Conservation (phyloP, 768 basidiomycete species). For the Leucocoprinus leucothites region DNA sequence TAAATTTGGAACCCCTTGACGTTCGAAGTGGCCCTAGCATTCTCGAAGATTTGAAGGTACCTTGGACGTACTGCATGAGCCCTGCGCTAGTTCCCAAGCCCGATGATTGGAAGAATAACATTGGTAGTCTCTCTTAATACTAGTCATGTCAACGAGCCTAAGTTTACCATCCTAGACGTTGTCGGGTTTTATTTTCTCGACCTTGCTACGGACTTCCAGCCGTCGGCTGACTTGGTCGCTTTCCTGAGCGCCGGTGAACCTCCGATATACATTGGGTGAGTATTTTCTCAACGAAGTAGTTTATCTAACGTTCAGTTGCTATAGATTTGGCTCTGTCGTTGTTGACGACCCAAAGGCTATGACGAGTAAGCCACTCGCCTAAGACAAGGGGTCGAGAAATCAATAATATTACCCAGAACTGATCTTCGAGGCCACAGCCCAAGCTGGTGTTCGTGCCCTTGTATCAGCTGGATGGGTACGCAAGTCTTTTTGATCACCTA, state of each 20-base stretch:
- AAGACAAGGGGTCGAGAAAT: not conserved
- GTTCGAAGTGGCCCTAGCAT: conserved; percentile 48
- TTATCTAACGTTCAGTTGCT: not conserved
- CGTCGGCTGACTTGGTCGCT: conserved; percentile 40
- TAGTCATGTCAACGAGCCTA: not conserved
- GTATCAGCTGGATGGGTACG: conserved; percentile 63
- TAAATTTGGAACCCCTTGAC: conserved; percentile 47
- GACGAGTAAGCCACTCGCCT: conserved; percentile 34
- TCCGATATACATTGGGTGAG: conserved; percentile 58
- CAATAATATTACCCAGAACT: conserved; percentile 33
- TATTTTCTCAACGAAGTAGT: not conserved
- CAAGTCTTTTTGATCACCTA: not conserved
- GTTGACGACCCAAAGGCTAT: conserved; percentile 51
- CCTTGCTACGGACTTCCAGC: conserved; percentile 44
- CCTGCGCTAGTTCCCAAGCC: conserved; percentile 57
- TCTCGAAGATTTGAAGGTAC: conserved; percentile 50
- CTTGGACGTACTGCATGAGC: conserved; percentile 65
- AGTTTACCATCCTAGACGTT: conserved; percentile 37
- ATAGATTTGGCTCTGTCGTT: conserved; percentile 59
- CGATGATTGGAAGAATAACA: conserved; percentile 58
- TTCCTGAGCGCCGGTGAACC: conserved; percentile 48
- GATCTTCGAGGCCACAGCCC: conserved; percentile 54
- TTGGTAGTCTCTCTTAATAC: conserved; percentile 33
- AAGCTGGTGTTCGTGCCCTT: conserved; percentile 55
- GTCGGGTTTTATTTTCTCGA: conserved; percentile 65